phyloP scores from a whole-genome alignment of 2,329 filamentous ascomycete species.

The Thelonectria blattea region DNA sequence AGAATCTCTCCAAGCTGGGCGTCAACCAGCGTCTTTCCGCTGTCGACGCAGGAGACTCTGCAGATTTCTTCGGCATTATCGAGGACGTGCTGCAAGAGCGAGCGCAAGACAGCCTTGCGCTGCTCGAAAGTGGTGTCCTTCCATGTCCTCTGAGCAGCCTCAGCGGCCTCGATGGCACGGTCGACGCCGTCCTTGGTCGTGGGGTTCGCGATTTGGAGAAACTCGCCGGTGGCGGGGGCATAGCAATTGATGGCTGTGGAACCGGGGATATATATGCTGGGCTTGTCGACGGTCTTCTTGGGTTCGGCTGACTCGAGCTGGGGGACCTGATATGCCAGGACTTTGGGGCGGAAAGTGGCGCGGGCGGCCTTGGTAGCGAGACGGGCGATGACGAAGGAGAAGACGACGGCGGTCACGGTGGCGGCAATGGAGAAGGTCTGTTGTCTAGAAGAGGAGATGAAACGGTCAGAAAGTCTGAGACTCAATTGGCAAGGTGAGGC shows the following conservation, averaged over 20 bases:
- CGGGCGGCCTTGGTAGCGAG: slow-evolving; percentile 32
- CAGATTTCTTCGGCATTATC: slow-evolving; percentile 90
- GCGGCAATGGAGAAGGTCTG: slow-evolving; percentile 38
- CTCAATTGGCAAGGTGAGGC: background rate
- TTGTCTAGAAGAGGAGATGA: slow-evolving; percentile 28
- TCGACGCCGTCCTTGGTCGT: slow-evolving; percentile 80
- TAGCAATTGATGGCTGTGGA: slow-evolving; percentile 81
- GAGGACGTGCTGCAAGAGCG: slow-evolving; percentile 81
- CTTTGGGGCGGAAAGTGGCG: slow-evolving; percentile 40
- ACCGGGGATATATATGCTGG: slow-evolving; percentile 68
- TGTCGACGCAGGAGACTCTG: slow-evolving; percentile 84
- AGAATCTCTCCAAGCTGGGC: slow-evolving; percentile 93
- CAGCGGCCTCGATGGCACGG: slow-evolving; percentile 74
- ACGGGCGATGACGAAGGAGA: slow-evolving; percentile 42
- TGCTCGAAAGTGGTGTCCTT: slow-evolving; percentile 77
- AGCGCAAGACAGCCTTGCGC: slow-evolving; percentile 78
- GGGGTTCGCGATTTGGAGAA: slow-evolving; percentile 80
- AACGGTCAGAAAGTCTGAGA: slow-evolving; percentile 8
- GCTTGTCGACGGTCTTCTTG: slow-evolving; percentile 61
- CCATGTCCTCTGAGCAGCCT: slow-evolving; percentile 79
- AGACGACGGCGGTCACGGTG: slow-evolving; percentile 39
- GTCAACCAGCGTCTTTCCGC: slow-evolving; percentile 95
- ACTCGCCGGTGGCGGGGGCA: slow-evolving; percentile 85
- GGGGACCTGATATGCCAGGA: slow-evolving; percentile 66
- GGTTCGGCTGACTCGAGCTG: slow-evolving; percentile 66